These are phyloP conservation scores for Pythium volutum DNA, from an alignment of 352 stramenopile species.

Conservation along the genomic window DNA sequence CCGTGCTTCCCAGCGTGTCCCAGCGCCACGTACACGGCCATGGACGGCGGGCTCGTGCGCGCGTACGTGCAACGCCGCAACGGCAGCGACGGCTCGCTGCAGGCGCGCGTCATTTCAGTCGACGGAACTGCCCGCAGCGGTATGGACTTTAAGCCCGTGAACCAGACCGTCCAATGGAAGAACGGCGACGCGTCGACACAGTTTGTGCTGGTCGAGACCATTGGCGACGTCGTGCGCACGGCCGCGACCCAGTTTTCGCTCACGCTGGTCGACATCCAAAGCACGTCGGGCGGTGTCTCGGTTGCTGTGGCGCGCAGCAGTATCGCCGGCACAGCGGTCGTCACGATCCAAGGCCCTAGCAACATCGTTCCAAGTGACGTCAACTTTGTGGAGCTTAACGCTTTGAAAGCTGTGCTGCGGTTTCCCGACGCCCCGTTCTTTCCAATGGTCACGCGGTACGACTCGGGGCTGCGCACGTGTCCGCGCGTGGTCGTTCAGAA, in stretches of 20 bases:
- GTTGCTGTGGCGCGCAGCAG: conserved; percentile 16
- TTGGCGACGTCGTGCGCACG: conserved; percentile 35
- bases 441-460: conserved; percentile 40
- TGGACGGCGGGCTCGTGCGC: conserved; percentile 44
- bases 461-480: conserved; percentile 52
- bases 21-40: conserved; percentile 39
- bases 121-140: conserved; percentile 43
- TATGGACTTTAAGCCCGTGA: conserved; percentile 49
- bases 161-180: conserved; percentile 38
- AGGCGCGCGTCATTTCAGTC: conserved; percentile 38
- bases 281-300: conserved; percentile 6
- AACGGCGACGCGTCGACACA: conserved; percentile 52
- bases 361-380: conserved; percentile 41
- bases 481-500: conserved; percentile 35
- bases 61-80: conserved; percentile 54
- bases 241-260: conserved; percentile 34
- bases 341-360: conserved; percentile 43
- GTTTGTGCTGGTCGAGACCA: conserved; percentile 41
- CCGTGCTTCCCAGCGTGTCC: conserved; percentile 66
- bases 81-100: conserved; percentile 45
- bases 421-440: conserved; percentile 51
- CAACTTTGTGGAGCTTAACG: conserved; percentile 44
- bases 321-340: conserved; percentile 34
- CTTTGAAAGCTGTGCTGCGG: conserved; percentile 32
- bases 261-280: conserved; percentile 29